phyloP scores from a whole-genome alignment of 129 eudicot species.

The Smallanthus sonchifolius region DNA sequence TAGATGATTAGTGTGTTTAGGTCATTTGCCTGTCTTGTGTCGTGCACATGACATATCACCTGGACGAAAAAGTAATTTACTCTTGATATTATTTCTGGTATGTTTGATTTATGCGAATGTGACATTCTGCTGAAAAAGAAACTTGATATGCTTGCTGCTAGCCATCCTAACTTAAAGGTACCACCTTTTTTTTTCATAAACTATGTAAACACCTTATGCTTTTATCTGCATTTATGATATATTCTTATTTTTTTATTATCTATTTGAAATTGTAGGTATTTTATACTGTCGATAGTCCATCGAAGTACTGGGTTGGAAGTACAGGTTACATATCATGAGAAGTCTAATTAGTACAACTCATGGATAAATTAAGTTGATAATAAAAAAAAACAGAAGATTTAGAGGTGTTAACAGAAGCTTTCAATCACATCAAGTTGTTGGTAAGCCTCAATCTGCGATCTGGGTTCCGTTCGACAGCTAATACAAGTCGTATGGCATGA shows the following conservation, averaged over 20 bases:
- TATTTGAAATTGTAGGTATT: constrained; percentile 41
- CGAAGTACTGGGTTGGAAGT: constrained; percentile 87
- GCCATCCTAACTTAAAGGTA: constrained; percentile 95
- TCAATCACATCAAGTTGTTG: no score
- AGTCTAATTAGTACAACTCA: no score
- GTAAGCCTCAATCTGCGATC: no score
- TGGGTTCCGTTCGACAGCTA: no score
- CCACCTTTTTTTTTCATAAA: background rate
- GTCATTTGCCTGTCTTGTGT: background rate
- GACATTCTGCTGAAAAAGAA: constrained; percentile 92
- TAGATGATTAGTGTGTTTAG: background rate
- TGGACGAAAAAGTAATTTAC: constrained; percentile 24
- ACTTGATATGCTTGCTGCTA: constrained; percentile 83
- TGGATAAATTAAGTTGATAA: no score
- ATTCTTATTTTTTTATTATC: background rate
- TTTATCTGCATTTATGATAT: background rate
- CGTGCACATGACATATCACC: background rate
- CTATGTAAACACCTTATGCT: background rate
- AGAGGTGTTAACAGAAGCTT: no score
- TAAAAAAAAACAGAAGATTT: no score
- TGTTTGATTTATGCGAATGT: constrained; percentile 83
- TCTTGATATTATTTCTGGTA: constrained; percentile 76
- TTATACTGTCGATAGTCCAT: constrained; percentile 91
- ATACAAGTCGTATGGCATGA: no score
- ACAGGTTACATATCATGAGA: no score